phyloP scores from a whole-genome alignment of 331 rosid genomes.

The Pyracantha coccinea region DNA sequence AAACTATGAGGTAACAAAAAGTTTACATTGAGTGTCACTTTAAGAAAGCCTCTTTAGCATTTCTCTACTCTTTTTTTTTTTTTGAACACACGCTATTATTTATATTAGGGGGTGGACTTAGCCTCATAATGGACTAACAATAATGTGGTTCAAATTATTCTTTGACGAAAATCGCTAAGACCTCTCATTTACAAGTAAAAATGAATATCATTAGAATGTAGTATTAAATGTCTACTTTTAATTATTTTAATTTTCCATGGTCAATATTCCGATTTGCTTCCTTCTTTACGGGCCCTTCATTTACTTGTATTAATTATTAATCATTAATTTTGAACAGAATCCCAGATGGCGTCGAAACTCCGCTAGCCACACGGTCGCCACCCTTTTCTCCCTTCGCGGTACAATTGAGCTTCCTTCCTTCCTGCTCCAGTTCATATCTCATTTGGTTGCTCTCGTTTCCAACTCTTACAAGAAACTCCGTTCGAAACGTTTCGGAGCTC shows the following conservation, averaged over 20 bases:
- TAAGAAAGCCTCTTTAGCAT: too few relatives aligned
- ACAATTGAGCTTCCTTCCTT: neutral
- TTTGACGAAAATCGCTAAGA: too few relatives aligned
- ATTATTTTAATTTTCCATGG: neutral
- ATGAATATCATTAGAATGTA: accelerated
- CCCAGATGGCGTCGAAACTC: slow-evolving; percentile 19
- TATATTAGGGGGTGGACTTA: too few relatives aligned
- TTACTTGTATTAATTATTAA: neutral
- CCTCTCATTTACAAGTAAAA: accelerated
- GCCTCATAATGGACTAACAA: too few relatives aligned
- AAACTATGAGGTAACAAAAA: too few relatives aligned
- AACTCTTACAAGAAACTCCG: neutral
- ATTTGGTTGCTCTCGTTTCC: neutral
- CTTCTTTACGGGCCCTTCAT: neutral
- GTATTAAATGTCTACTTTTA: accelerated
- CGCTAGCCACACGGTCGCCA: neutral
- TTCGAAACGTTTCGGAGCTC: slow-evolving; percentile 21
- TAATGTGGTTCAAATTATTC: too few relatives aligned
- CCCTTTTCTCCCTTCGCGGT: neutral
- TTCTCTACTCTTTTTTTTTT: too few relatives aligned
- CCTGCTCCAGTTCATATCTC: neutral
- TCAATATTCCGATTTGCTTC: neutral
- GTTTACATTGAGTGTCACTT: too few relatives aligned
- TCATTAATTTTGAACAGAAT: neutral
- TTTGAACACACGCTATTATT: too few relatives aligned